Base-by-base conservation (phyloP, 805 yeast genomes). In the Pichia phayaonensis region DNA sequence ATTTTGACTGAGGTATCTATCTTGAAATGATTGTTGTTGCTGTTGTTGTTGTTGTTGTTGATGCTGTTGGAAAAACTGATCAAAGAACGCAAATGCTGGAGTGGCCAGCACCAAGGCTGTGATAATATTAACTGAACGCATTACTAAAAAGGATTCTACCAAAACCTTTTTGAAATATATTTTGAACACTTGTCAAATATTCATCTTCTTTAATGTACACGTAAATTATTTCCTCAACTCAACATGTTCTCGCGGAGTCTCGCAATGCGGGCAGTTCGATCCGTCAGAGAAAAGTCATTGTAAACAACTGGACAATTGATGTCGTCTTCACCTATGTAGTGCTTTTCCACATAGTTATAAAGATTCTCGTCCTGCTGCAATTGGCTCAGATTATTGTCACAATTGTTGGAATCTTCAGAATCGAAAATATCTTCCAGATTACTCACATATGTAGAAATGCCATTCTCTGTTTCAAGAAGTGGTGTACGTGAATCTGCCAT, bases 281-380 rank as follows among this genome's bases (percentile, higher is more conserved):
- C 55, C 24, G 56, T 53, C 8, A 55, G 47, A 13, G 45, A 44
- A 21, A 57, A 60, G 31, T 64, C 63, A 39, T 55, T 34, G 38
- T 34, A 65, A 3, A 49, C 65, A 38, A 75, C 72, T 0, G 77
- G 77, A 47, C 71, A 74, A 48, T 74, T 73, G 47, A 68, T 61
- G 49, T 68, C 70, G 1, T 46, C 53, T 1, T 71, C 72, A 40
- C 62, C 61, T 8, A 76, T 68, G 41, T 66, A 61, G 20, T 66
- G 69, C 8, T 56, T 56, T 49, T 64, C 68, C 2, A 67, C 74
- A 45, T 55, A 59, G 20, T 51, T 56, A 49, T 69, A 75, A 2
- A 69, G 52, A 20, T 57, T 59, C 5, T 69, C 70, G 52, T 73
- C 77, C 20, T n/a, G 38, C n/a, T 34, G 38, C 20, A 16, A 11